Evolutionary conservation across 2,329 filamentous ascomycete species (phyloP).

Genomic region (Thelonectria discophora): DNA sequence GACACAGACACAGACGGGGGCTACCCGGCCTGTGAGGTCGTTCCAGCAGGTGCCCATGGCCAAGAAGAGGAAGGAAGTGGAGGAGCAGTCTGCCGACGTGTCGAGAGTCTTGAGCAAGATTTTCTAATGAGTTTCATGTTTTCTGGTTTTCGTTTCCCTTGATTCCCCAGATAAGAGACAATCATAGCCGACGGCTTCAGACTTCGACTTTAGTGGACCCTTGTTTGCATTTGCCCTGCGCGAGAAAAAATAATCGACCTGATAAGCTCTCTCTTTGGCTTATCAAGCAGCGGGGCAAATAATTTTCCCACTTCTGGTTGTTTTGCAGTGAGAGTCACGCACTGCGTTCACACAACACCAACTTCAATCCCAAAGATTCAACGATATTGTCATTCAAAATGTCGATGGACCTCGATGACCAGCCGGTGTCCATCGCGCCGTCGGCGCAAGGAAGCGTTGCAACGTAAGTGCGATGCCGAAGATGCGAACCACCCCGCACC

Average conservation of each 20-base stretch:
- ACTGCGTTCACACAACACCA: constrained; percentile 31
- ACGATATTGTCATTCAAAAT: constrained; percentile 41
- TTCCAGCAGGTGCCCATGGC: constrained; percentile 74
- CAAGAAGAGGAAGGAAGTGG: constrained; percentile 55
- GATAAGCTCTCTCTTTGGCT: constrained; percentile 45
- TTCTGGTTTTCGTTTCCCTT: background rate
- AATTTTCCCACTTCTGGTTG: constrained; percentile 44
- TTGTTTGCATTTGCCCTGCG: constrained; percentile 37
- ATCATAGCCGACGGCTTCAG: background rate
- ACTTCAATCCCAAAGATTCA: constrained; percentile 4
- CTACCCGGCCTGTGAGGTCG: constrained; percentile 49
- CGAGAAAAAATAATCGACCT: constrained; percentile 35
- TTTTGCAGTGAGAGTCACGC: constrained; percentile 33
- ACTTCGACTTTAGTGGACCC: constrained; percentile 32
- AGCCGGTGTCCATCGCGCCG: constrained; percentile 50
- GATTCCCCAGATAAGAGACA: constrained; percentile 10
- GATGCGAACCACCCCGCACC: constrained; percentile 29
- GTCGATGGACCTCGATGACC: constrained; percentile 57
- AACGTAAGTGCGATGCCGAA: constrained; percentile 50
- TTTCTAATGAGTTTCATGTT: constrained; percentile 54
- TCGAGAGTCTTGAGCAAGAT: constrained; percentile 71
- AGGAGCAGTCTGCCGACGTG: constrained; percentile 63
- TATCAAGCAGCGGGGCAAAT: constrained; percentile 52
- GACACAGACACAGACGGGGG: constrained; percentile 32
- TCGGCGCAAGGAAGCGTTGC: constrained; percentile 47